Conservation (phyloP, 768 basidiomycete genomes). For the Mycena pura region DNA sequence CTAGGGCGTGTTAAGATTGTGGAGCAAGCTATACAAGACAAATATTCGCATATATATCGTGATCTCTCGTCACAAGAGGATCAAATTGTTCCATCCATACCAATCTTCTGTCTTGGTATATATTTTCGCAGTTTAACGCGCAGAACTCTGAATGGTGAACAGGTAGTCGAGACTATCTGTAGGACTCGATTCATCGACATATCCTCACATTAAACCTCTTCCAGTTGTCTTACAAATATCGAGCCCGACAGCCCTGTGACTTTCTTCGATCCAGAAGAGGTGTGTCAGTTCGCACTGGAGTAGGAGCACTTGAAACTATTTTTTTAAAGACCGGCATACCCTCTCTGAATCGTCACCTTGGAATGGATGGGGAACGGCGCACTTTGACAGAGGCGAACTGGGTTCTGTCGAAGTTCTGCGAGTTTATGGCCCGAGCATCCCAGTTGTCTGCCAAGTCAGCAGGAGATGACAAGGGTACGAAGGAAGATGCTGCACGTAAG, state of each 20-base stretch:
- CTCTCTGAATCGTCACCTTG: slow-evolving; percentile 3
- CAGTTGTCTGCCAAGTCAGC: background rate
- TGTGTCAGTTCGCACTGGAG: too few relatives aligned
- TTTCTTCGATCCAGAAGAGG: slow-evolving; percentile 14
- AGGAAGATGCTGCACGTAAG: background rate
- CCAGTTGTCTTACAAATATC: slow-evolving; percentile 2
- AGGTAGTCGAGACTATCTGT: slow-evolving; percentile 26
- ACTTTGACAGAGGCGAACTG: slow-evolving; percentile 17
- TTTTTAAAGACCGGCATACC: slow-evolving; percentile 20
- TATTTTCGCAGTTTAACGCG: background rate
- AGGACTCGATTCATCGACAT: background rate
- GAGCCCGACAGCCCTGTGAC: background rate
- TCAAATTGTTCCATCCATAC: slow-evolving; percentile 2
- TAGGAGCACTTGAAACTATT: background rate
- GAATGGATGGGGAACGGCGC: slow-evolving; percentile 15
- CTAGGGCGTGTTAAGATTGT: slow-evolving; percentile 15
- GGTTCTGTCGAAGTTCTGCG: background rate
- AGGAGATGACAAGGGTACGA: background rate
- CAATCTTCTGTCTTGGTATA: slow-evolving; percentile 19
- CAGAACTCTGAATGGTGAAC: background rate
- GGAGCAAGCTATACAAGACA: background rate
- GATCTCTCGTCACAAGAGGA: background rate
- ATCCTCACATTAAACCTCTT: background rate
- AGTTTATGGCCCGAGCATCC: background rate
- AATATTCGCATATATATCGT: slow-evolving; percentile 4